Percentiles rank a stretch among this genome's conserved stretches.
Evolutionary conservation across 352 stramenopile genomes (phyloP).

Genomic region (Blastocystis sp.): DNA sequence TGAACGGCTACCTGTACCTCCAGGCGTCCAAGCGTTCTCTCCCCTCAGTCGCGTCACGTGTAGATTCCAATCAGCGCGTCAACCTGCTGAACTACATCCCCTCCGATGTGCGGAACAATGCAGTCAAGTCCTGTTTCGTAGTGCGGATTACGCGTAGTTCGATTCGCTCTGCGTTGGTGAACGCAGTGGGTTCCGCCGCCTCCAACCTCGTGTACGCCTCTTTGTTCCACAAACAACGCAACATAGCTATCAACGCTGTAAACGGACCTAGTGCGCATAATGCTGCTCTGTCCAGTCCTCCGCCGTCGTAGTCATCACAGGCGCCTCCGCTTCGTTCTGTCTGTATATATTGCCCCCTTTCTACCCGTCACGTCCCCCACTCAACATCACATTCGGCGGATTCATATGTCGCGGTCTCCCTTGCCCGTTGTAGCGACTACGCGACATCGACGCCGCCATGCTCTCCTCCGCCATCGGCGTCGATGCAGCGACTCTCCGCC

Average conservation of each 20-base stretch:
- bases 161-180: background rate
- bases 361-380: no score
- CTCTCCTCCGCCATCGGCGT: no score
- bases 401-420: no score
- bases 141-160: background rate
- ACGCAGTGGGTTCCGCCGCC: background rate
- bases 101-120: background rate
- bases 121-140: background rate
- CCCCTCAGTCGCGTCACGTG: background rate
- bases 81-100: constrained; percentile 33
- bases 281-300: background rate
- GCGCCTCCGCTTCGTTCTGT: no score
- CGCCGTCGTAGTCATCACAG: no score
- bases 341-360: no score
- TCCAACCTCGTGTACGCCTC: background rate
- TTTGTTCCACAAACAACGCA: background rate
- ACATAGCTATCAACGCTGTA: no score
- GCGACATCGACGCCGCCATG: no score
- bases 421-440: no score
- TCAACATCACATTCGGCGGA: no score
- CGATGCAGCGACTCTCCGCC: no score
- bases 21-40: background rate
- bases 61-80: constrained; percentile 7
- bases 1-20: constrained; percentile 3
- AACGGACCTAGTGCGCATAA: no score